Base-by-base conservation (phyloP, 2,329 filamentous ascomycete genomes). In the Celoporthe dispersa region DNA sequence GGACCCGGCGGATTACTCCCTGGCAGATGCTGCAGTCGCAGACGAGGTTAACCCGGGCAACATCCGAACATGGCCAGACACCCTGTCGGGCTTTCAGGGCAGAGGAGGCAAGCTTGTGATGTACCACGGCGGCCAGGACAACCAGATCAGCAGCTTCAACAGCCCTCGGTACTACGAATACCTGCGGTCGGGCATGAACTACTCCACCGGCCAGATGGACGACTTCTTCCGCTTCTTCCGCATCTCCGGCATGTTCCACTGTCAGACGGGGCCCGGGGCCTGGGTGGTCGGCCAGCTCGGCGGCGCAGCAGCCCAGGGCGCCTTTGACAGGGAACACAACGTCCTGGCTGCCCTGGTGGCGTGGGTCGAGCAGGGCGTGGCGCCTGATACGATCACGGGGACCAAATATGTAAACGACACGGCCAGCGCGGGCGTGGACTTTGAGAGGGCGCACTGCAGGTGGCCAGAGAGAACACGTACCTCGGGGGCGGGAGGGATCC, bases 161-260 rank as follows among this genome's bases (percentile, higher is more conserved):
- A 82, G 80, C 16, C 79, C 81, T 14, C 76, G 81, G 16, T 86
- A 86, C 79, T 86, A 86, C 76, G 77, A 84, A 62, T 79, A 84
- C 61, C 81, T 85, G 4, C 76, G 78, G 3, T 25, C 75, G 28
- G 83, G 81, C 0, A 84, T 86, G 83, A 73, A 72, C 7, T 74
- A 79, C 0, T 72, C 77, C 0, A 64, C 75, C 1, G 63, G 71
- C 0, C 70, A 80, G 67, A 74, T 85, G 6, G 82, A 85, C 68
- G 74, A 76, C 0, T 85, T 84, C 70, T 83, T 85, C 73, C 81
- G 86, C 63, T 84, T 81, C 76, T 88, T 88, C 79, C 80, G 81
- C 41, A 81, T 88, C 71, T 82, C 81, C 5, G 86, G 86, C 8
- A 85, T 86, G 79, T 79, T 76, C 2, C 86, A 88, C 75, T 88